Conservation (phyloP, 2,329 filamentous ascomycete species). For the Epichloe glyceriae region DNA sequence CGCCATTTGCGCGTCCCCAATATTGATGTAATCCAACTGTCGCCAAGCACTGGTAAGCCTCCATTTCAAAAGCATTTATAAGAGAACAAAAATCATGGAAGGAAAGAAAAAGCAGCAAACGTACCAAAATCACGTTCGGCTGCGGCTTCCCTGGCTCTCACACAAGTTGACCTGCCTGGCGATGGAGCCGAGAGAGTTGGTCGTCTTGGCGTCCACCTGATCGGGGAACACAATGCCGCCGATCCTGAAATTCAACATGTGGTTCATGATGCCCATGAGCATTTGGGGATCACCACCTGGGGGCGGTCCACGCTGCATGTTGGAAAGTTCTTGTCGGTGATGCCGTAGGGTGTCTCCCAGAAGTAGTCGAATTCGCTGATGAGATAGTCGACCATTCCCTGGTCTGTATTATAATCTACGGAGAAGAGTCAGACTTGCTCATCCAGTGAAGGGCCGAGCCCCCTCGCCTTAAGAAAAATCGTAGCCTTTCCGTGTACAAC, state of each 20-base stretch:
- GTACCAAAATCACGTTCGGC: slow-evolving; percentile 23
- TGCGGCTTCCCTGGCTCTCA: slow-evolving; percentile 12
- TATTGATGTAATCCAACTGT: slow-evolving; percentile 31
- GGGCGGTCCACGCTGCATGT: slow-evolving; percentile 56
- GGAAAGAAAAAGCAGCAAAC: background rate
- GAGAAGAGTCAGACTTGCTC: background rate
- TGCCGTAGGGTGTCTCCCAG: slow-evolving; percentile 63
- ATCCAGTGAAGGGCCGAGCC: background rate
- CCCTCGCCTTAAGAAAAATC: background rate
- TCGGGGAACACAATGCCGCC: slow-evolving; percentile 23
- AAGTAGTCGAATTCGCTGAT: slow-evolving; percentile 51
- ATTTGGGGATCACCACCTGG: slow-evolving; percentile 20
- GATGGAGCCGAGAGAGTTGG: slow-evolving; percentile 23
- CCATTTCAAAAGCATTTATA: slow-evolving; percentile 4
- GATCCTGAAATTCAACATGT: slow-evolving; percentile 20
- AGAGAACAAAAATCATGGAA: background rate
- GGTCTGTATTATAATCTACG: slow-evolving; percentile 46
- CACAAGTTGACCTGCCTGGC: slow-evolving; percentile 17
- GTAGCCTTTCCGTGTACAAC: too few relatives aligned
- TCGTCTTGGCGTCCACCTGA: slow-evolving; percentile 15
- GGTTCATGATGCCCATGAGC: slow-evolving; percentile 33
- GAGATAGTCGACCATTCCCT: slow-evolving; percentile 43
- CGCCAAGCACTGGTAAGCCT: slow-evolving; percentile 3
- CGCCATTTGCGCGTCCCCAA: slow-evolving; percentile 26
- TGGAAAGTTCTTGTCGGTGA: slow-evolving; percentile 44